Percentiles rank a stretch among this genome's conserved stretches.
Evolutionary conservation across 2,329 filamentous ascomycete genomes (phyloP).

Genomic region (Colletotrichum echinochloae): DNA sequence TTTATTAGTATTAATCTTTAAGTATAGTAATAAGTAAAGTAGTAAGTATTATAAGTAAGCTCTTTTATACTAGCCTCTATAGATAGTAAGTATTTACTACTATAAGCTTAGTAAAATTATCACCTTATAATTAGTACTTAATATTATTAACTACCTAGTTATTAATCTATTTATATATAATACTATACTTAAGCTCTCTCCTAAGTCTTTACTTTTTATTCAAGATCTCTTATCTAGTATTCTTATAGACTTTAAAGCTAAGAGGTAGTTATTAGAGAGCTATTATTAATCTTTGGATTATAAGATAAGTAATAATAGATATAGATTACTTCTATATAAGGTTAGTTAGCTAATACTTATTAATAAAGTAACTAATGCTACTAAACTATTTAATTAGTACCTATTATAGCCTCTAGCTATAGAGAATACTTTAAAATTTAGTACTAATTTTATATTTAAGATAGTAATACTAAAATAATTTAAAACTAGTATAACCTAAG

Average conservation of each 20-base stretch:
- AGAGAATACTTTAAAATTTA: neutral
- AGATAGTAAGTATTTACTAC: conserved; percentile 11
- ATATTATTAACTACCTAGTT: conserved; percentile 43
- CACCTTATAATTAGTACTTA: conserved; percentile 41
- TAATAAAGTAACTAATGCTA: neutral
- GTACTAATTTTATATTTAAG: neutral
- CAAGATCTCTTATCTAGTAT: conserved; percentile 8
- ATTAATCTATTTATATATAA: conserved; percentile 39
- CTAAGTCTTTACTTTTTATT: conserved; percentile 42
- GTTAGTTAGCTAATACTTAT: neutral
- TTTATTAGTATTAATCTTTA: conserved; percentile 34
- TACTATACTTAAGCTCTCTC: conserved; percentile 37
- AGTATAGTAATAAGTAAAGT: conserved; percentile 26
- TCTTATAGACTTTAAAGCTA: conserved; percentile 18
- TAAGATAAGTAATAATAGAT: neutral
- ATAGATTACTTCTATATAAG: neutral
- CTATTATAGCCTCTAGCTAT: neutral
- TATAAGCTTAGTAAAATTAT: conserved; percentile 37
- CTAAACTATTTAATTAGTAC: conserved; percentile 1
- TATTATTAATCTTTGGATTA: neutral
- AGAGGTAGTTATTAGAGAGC: neutral
- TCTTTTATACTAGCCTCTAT: conserved; percentile 39
- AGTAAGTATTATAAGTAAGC: conserved; percentile 38
- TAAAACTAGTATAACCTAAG: neutral
- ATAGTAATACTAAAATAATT: neutral